phyloP scores from a whole-genome alignment of 345 rosid species.

The Acer yangbiense region DNA sequence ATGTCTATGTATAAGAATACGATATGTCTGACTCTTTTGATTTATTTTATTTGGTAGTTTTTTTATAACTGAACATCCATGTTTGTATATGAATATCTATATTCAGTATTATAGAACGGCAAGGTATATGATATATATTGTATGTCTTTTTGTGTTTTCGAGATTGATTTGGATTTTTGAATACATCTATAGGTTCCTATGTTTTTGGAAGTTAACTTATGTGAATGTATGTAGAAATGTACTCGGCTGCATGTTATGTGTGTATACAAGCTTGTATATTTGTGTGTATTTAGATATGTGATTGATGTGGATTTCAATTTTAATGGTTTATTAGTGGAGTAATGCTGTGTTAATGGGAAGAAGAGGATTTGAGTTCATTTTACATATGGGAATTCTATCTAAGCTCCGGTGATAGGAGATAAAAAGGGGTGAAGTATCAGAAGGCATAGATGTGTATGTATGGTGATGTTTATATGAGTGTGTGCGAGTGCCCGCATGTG shows the following conservation, averaged over 20 bases:
- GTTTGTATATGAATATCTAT: background rate
- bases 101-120: background rate
- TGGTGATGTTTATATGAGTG: background rate
- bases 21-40: background rate
- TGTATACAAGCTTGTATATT: too few species aligned
- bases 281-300: background rate
- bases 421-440: background rate
- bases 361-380: background rate
- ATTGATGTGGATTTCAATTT: background rate
- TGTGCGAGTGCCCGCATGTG: background rate
- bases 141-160: background rate
- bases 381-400: background rate
- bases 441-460: background rate
- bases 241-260: background rate
- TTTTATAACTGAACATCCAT: background rate
- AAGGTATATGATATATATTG: too few species aligned
- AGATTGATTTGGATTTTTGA: slow-evolving; percentile 1
- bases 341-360: background rate
- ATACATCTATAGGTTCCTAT: background rate
- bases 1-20: background rate
- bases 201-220: background rate
- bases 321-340: background rate
- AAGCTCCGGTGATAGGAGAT: background rate
- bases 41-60: background rate
- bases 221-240: background rate